Evolutionary conservation across 2,329 filamentous ascomycete species (phyloP), one percentile per base, ranked within the genome.

Genomic region (Diaporthe vaccinii): DNA sequence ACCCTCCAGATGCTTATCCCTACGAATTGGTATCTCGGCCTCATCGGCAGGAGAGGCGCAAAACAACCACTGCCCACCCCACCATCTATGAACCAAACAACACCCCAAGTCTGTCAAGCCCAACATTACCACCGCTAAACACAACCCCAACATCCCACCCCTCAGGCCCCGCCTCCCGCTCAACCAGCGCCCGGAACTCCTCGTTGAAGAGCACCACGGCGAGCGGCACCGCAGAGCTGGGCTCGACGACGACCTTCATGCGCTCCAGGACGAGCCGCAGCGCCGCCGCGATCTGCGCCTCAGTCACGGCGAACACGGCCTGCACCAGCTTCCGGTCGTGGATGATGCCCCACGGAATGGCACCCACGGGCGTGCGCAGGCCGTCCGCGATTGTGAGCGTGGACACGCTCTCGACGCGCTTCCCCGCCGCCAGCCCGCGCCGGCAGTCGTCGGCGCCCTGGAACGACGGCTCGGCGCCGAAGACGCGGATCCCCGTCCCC

Each of bases 201-300:
- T 97, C 94, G 82, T 98, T 93, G 78, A 91, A 98, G 78, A 98
- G 85, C 71, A 92, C 93, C 10, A 94, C 94, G 0, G 96, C 97
- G 76, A 98, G 83, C 1, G 92, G 91, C n/a, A 98, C 96, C 3
- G 93, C 95, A 0, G 94, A 91, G 83, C 93, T 96, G 31, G 96
- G 96, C 87, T 98, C 96, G 17, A 98, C 92, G 31, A 98, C 91
- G 62, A 98, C 86, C 90, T 98, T 98, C 88, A 97, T 91, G 75
- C 96, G 87, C 89, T 98, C 96, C 77, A 96, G 86, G 46, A 98
- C 93, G 77, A 98, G 84, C 76, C 89, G 86, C 90, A 98, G 89
- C 17, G 96, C 93, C 31, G 87, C 88, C 80, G 90, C 89, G 82
- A 98, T 98, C 87, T 98, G 91, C 73, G 93, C 92, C 83, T 98